These are phyloP conservation scores for Agaricus blazei DNA, from an alignment of 768 basidiomycete species.

Conservation along the genomic window DNA sequence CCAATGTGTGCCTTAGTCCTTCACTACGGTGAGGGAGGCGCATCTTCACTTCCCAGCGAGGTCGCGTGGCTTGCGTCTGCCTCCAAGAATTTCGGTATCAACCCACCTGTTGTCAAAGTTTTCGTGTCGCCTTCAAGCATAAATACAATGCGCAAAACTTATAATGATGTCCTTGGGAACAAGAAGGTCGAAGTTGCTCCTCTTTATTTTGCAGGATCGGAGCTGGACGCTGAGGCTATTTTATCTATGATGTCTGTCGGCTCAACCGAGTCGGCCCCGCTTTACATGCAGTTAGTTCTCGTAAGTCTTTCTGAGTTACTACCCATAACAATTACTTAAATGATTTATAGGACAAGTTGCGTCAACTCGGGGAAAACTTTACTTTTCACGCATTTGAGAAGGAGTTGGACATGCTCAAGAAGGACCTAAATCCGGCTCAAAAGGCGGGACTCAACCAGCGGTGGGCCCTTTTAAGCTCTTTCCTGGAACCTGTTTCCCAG, in stretches of 20 bases:
- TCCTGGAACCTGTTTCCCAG: constrained; percentile 31
- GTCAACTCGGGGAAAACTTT: constrained; percentile 58
- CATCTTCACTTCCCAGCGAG: constrained; percentile 53
- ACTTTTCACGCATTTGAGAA: constrained; percentile 44
- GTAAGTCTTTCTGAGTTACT: constrained; percentile 30
- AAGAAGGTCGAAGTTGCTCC: constrained; percentile 46
- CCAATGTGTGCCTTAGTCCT: constrained; percentile 61
- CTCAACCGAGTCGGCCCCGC: constrained; percentile 53
- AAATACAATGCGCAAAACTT: constrained; percentile 54
- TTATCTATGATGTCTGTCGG: constrained; percentile 72
- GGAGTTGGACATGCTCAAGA: constrained; percentile 39
- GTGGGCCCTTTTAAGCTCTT: constrained; percentile 54
- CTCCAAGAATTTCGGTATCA: constrained; percentile 23
- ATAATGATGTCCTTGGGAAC: constrained; percentile 41
- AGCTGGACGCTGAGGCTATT: constrained; percentile 65
- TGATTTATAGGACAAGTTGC: constrained; percentile 44
- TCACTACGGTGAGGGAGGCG: constrained; percentile 67
- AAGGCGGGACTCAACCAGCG: constrained; percentile 55
- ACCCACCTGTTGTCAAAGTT: constrained; percentile 35
- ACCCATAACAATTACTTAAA: not conserved
- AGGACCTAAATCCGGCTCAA: constrained; percentile 54
- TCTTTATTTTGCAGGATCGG: constrained; percentile 48
- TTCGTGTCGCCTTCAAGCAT: constrained; percentile 60
- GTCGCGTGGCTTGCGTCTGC: constrained; percentile 52
- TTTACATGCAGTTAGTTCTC: constrained; percentile 66